Percentiles rank a stretch among this genome's conserved stretches.
phyloP scores from a whole-genome alignment of 148 eudicot species.

The Oxyria digyna region DNA sequence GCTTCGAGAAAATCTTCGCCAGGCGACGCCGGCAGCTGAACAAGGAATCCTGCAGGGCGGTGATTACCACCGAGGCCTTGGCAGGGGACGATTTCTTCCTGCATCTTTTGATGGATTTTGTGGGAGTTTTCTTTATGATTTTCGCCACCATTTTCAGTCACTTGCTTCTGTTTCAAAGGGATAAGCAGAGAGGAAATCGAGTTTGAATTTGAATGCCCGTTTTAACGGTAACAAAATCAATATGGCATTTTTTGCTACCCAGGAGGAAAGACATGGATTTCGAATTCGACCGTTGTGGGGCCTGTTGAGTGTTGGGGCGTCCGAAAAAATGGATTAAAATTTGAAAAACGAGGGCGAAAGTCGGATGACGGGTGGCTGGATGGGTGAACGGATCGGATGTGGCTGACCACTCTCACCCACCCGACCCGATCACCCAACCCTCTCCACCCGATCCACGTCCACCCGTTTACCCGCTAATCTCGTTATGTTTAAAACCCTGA shows the following conservation, averaged over 20 bases:
- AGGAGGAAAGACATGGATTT: background rate
- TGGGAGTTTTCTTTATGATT: slow-evolving; percentile 45
- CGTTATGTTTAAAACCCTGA: too few species aligned
- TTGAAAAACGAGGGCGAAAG: too few species aligned
- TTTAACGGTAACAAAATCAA: background rate
- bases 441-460: too few species aligned
- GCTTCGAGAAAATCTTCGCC: slow-evolving; percentile 58
- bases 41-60: slow-evolving; percentile 46
- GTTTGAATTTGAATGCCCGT: background rate
- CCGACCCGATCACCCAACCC: too few species aligned
- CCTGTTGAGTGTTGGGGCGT: too few species aligned
- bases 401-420: too few species aligned
- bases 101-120: slow-evolving; percentile 34
- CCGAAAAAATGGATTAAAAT: too few species aligned
- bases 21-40: slow-evolving; percentile 61
- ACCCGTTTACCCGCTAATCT: too few species aligned
- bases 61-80: slow-evolving; percentile 6
- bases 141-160: slow-evolving; percentile 58
- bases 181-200: background rate
- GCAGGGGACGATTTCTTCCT: slow-evolving; percentile 27
- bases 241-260: too few species aligned
- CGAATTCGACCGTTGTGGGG: background rate
- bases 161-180: background rate
- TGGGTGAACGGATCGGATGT: too few species aligned
- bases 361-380: too few species aligned